Evolutionary conservation across 73 alveolate species (phyloP).

Genomic region (Symbiodinium natans): DNA sequence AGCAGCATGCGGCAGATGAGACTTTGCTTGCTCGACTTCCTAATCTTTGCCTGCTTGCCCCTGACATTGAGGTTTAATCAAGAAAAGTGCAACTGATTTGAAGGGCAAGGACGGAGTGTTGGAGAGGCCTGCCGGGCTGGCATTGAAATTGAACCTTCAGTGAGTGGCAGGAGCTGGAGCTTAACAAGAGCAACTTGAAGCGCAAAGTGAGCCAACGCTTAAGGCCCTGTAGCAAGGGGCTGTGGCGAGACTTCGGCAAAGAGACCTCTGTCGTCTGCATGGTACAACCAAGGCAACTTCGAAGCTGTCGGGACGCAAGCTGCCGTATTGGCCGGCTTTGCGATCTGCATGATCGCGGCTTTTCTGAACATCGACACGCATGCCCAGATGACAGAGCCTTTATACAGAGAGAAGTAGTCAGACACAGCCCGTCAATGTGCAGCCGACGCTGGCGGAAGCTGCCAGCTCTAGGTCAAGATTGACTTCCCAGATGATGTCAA

Average conservation of each 20-base stretch:
- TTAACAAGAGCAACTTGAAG: conserved; percentile 75
- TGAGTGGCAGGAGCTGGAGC: conserved; percentile 68
- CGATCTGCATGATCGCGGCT: conserved; percentile 56
- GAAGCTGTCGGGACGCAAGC: conserved; percentile 86
- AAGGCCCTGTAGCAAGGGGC: too few species aligned
- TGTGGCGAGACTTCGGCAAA: too few species aligned
- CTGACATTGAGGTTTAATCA: conserved; percentile 37
- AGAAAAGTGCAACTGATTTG: conserved; percentile 66
- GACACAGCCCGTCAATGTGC: too few species aligned
- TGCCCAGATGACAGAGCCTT: too few species aligned
- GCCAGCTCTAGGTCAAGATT: conserved; percentile 47
- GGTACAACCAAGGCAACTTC: conserved; percentile 65
- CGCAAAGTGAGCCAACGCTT: too few species aligned
- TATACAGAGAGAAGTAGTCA: too few species aligned
- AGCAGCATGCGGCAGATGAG: not conserved
- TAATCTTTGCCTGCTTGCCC: not conserved
- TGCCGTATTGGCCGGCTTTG: conserved; percentile 84
- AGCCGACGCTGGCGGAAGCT: too few species aligned
- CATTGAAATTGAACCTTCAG: too few species aligned
- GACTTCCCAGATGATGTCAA: conserved; percentile 36
- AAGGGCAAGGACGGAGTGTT: conserved; percentile 57
- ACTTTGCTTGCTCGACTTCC: not conserved
- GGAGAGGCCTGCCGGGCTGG: too few species aligned
- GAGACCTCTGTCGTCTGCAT: too few species aligned
- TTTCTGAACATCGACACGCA: too few species aligned